phyloP scores from a whole-genome alignment of 108 stramenopile species.

The Ochromonas danica region DNA sequence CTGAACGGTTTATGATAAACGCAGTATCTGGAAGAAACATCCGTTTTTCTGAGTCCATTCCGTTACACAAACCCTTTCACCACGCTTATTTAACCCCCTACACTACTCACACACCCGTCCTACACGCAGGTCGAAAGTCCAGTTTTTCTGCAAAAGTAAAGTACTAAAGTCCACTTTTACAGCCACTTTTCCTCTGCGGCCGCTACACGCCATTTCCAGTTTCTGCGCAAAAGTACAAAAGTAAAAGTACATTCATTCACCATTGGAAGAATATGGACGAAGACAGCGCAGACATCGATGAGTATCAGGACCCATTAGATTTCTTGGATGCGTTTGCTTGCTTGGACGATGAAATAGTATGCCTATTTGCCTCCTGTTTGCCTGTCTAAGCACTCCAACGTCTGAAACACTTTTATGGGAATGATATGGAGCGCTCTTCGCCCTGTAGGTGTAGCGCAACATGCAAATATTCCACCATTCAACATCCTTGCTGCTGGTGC shows the following conservation, averaged over 20 bases:
- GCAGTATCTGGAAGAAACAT: too few species aligned
- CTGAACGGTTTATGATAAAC: too few species aligned
- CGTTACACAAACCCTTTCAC: too few species aligned
- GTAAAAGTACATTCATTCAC: slow-evolving; percentile 17
- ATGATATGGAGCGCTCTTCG: slow-evolving; percentile 9
- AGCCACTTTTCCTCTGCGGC: too few species aligned
- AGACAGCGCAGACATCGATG: slow-evolving; percentile 13
- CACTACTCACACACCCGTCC: too few species aligned
- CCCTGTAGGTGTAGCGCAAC: slow-evolving; percentile 13
- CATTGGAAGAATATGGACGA: slow-evolving; percentile 10
- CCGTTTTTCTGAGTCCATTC: too few species aligned
- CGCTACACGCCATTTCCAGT: too few species aligned
- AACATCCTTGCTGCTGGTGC: slow-evolving; percentile 13
- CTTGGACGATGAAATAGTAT: slow-evolving; percentile 10
- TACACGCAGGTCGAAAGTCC: slow-evolving; percentile 13
- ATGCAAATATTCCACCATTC: slow-evolving; percentile 16
- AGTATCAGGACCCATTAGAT: slow-evolving; percentile 9
- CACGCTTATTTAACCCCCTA: too few species aligned
- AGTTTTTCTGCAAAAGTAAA: too few species aligned
- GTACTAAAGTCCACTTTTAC: too few species aligned
- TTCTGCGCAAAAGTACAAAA: slow-evolving; percentile 10
- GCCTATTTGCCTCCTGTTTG: slow-evolving; percentile 14
- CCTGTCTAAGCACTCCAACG: slow-evolving; percentile 13
- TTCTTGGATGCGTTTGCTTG: slow-evolving; percentile 15
- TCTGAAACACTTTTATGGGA: slow-evolving; percentile 16